phyloP scores from a whole-genome alignment of 148 eudicot genomes.

The Persicaria maculosa region DNA sequence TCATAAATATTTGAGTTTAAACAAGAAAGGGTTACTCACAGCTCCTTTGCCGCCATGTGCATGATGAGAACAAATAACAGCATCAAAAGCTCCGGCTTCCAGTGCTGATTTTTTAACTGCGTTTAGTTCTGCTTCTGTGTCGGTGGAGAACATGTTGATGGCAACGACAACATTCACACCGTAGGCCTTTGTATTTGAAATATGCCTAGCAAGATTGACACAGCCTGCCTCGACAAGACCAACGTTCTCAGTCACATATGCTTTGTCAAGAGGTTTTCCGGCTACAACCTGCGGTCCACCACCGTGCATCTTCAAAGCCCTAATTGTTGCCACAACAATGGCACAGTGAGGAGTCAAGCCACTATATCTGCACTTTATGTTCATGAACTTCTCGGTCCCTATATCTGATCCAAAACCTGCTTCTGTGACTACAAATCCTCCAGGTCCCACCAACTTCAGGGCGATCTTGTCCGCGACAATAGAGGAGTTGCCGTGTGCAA shows the following conservation, averaged over 20 bases:
- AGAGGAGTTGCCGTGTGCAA: conserved; percentile 98
- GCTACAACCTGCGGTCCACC: conserved; percentile 95
- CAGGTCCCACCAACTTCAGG: conserved; percentile 87
- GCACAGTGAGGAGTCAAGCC: conserved; percentile 96
- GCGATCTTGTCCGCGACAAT: conserved; percentile 96
- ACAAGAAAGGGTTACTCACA: conserved; percentile 44
- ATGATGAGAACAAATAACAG: conserved; percentile 92
- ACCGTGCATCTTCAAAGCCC: conserved; percentile 99
- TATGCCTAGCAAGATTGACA: conserved; percentile 84
- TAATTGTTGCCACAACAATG: conserved; percentile 81
- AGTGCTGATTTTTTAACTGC: conserved; percentile 71
- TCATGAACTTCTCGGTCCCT: conserved; percentile 98
- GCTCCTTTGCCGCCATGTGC: conserved; percentile 99
- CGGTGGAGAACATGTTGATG: conserved; percentile 81
- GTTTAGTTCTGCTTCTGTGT: conserved; percentile 78
- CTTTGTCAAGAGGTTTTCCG: conserved; percentile 86
- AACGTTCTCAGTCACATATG: conserved; percentile 85
- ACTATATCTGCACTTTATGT: conserved; percentile 96
- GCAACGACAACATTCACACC: conserved; percentile 98
- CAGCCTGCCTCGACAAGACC: conserved; percentile 93
- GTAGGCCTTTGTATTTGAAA: conserved; percentile 78
- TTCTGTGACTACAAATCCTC: conserved; percentile 95
- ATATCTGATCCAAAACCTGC: conserved; percentile 99
- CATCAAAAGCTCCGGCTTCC: conserved; percentile 96
- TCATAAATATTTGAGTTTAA: not conserved